These are phyloP conservation scores for Fibroporia radiculosa DNA, from an alignment of 768 basidiomycete species.

Conservation along the genomic window DNA sequence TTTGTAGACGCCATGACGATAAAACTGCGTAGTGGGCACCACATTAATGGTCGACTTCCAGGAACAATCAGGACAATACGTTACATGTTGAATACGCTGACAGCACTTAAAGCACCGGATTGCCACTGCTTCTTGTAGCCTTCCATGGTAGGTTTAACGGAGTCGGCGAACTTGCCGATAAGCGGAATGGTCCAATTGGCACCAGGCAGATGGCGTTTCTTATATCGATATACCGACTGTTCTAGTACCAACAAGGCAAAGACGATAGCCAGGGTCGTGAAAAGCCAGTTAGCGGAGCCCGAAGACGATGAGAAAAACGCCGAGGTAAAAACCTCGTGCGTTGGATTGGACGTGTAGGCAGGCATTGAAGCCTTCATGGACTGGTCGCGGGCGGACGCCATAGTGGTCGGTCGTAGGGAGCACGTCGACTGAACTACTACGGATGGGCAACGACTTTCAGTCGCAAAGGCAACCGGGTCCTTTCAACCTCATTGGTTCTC, in stretches of 20 bases:
- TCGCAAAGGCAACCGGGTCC: background rate
- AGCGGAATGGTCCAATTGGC: slow-evolving; percentile 92
- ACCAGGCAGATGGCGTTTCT: slow-evolving; percentile 86
- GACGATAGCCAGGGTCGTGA: slow-evolving; percentile 63
- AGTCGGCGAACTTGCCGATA: slow-evolving; percentile 94
- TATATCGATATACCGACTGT: slow-evolving; percentile 80
- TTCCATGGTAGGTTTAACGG: slow-evolving; percentile 85
- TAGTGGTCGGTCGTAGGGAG: slow-evolving; percentile 15
- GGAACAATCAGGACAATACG: background rate
- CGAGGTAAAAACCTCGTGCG: slow-evolving; percentile 40
- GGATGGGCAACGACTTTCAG: background rate
- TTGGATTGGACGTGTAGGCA: slow-evolving; percentile 34
- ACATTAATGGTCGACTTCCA: background rate
- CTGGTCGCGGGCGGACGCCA: slow-evolving; percentile 27
- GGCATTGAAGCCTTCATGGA: slow-evolving; percentile 31
- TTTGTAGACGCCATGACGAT: slow-evolving; percentile 98
- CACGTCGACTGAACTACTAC: too few relatives aligned
- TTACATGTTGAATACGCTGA: slow-evolving; percentile 98
- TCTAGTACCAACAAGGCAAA: slow-evolving; percentile 76
- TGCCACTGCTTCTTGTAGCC: slow-evolving; percentile 91
- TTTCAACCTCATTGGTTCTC: slow-evolving; percentile 6
- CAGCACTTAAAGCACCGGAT: slow-evolving; percentile 76
- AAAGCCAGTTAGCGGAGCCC: slow-evolving; percentile 42
- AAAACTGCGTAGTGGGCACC: slow-evolving; percentile 47
- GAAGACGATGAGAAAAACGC: slow-evolving; percentile 32